Evolutionary conservation across 2,329 filamentous ascomycete species (phyloP), one percentile per base, ranked within the genome.

Genomic region (Akanthomyces lecanii): DNA sequence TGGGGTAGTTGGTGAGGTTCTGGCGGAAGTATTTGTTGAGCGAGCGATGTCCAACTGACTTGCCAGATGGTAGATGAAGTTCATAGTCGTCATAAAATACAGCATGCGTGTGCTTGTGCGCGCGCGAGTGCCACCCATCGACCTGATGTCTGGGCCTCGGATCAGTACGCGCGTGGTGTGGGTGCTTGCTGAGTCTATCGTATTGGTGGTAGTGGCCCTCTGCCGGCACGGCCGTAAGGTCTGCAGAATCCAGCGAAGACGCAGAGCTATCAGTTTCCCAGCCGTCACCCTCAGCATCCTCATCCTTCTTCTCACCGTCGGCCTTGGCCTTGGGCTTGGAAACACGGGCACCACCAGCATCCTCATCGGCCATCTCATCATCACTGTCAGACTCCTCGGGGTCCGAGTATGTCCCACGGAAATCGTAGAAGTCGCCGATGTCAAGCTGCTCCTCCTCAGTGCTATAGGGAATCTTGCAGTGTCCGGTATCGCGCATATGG

Each of bases 391-490:
- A 85, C 1, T 86, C 84, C 18, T 85, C 90, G 12, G 82, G 86
- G 70, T 98, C 95, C 0, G 92, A 95, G 75, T 99, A 99, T 1
- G 95, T 97, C 77, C 90, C 91, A 67, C 91, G 85, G 82, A 99
- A 99, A 73, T 99, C 95, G 76, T 99, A 99, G 75, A 91, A 97
- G 67, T 98, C 91, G 63, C 95, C 95, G 71, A 99, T 91, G 62
- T 96, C 92, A 36, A 98, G 84, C 78, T 97, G 92, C 72, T 98
- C 92, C 42, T 90, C 89, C 72, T 97, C 91, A 0, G 88, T 89
- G 58, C 89, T 87, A 74, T 94, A 99, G 0, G 92, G 93, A 69
- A 99, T 96, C 84, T 93, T 97, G 83, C 94, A 98, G 77, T 99
- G 95, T 0, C 92, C 90, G 73, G 92, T 94, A 74, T 99, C 95